Percentiles rank a stretch among this genome's conserved stretches.
These are phyloP conservation scores for Allodekkera sacchari DNA, from an alignment of 805 yeast genomes.

Conservation along the genomic window DNA sequence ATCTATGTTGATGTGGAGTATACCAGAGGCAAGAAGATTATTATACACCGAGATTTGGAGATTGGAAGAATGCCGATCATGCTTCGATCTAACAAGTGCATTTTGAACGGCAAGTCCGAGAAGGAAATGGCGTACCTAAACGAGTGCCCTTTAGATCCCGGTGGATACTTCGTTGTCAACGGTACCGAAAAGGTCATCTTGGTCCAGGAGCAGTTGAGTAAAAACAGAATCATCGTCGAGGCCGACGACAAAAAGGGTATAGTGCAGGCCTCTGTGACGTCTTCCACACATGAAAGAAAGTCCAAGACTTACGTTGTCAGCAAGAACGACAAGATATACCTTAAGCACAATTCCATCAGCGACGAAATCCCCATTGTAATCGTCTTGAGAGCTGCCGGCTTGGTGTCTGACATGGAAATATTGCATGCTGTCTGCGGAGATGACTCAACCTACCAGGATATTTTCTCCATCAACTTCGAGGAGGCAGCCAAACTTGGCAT, in stretches of 20 bases:
- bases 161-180: constrained; percentile 95
- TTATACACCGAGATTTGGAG: constrained; percentile 82
- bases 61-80: constrained; percentile 99
- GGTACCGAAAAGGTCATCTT: constrained; percentile 97
- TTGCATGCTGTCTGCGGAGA: constrained; percentile 92
- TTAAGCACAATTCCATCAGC: constrained; percentile 90
- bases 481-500: constrained; percentile 83
- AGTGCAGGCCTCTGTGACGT: constrained; percentile 96
- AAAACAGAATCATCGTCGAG: constrained; percentile 96
- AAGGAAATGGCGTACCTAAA: constrained; percentile 77
- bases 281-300: constrained; percentile 96
- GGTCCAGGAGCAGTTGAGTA: constrained; percentile 93
- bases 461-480: constrained; percentile 88
- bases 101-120: constrained; percentile 70
- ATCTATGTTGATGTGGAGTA: constrained; percentile 95
- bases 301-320: constrained; percentile 95
- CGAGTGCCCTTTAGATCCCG: constrained; percentile 97
- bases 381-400: constrained; percentile 90
- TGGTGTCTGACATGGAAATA: constrained; percentile 85
- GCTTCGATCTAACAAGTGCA: constrained; percentile 90
- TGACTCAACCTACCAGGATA: constrained; percentile 80
- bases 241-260: constrained; percentile 91
- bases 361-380: constrained; percentile 95
- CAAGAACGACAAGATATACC: constrained; percentile 78
- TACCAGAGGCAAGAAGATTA: constrained; percentile 88